Conservation (phyloP, 306 rosid genomes). For the Begonia peltatifolia region DNA sequence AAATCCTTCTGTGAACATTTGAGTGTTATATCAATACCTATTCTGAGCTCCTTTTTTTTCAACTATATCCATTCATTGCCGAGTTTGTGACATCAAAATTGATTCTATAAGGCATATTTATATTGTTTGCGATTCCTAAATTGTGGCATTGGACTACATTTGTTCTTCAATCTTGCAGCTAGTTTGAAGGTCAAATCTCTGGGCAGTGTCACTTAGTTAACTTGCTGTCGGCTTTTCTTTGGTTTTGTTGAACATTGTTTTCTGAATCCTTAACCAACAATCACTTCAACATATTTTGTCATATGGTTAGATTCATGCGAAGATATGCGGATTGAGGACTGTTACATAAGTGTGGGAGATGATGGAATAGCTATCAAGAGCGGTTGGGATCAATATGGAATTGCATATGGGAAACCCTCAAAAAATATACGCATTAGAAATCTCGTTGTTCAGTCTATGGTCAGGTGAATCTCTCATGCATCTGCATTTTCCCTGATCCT, state of each 20-base stretch:
- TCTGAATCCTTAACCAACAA: not conserved
- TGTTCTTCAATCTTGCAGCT: no score
- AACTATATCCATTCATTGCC: no score
- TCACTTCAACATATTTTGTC: conserved; percentile 5
- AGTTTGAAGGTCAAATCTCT: no score
- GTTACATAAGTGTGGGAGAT: conserved; percentile 94
- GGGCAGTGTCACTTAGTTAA: not conserved
- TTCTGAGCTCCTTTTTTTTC: no score
- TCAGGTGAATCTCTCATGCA: conserved; percentile 50
- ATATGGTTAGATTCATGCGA: conserved; percentile 70
- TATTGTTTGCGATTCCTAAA: no score
- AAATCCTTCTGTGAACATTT: no score
- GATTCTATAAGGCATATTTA: no score
- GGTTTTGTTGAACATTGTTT: no score
- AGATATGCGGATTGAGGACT: conserved; percentile 93
- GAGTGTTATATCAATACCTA: no score
- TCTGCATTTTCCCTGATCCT: not conserved
- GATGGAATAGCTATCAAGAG: conserved; percentile 94
- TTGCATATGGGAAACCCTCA: conserved; percentile 76
- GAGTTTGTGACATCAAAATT: no score
- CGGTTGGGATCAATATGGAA: conserved; percentile 99
- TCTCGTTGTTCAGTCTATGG: conserved; percentile 94
- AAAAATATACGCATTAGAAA: conserved; percentile 71
- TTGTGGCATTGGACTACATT: no score
- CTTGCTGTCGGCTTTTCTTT: conserved; percentile 2